Evolutionary conservation across 306 rosid genomes (phyloP).

Genomic region (Citrullus colocynthis): DNA sequence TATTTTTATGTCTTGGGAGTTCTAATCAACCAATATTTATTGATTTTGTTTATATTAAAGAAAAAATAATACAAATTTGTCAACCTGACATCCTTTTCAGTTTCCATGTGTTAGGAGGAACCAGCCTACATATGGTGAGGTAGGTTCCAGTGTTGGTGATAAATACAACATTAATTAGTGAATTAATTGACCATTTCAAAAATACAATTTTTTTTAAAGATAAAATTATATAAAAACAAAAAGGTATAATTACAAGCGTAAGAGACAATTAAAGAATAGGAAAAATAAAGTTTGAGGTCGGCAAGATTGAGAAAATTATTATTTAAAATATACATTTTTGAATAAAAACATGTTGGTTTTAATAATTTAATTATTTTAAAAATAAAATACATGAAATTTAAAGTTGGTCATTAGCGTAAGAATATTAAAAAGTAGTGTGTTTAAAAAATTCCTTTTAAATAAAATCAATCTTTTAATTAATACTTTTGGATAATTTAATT

Average conservation of each 20-base stretch:
- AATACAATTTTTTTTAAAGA: too few relatives aligned
- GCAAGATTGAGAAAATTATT: neutral
- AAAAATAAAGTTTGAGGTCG: neutral
- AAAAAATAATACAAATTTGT: neutral
- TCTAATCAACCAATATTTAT: too few relatives aligned
- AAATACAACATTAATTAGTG: neutral
- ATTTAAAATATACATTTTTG: neutral
- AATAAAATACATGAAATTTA: too few relatives aligned
- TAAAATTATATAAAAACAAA: neutral
- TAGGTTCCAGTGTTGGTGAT: neutral
- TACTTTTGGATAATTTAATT: too few relatives aligned
- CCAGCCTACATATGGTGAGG: neutral
- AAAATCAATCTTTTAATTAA: too few relatives aligned
- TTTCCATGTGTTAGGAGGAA: neutral
- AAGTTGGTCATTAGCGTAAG: too few relatives aligned
- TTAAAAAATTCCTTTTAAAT: too few relatives aligned
- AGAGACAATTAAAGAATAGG: neutral
- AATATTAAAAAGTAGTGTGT: too few relatives aligned
- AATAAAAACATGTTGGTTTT: neutral
- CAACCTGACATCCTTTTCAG: neutral
- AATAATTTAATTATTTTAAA: too few relatives aligned
- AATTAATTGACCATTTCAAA: slow-evolving; percentile 5
- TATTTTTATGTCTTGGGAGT: too few relatives aligned
- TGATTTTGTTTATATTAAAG: too few relatives aligned
- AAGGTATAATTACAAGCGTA: neutral